These are phyloP conservation scores for Tetracentron sinense DNA, from an alignment of 164 flowering plant species.

Conservation along the genomic window DNA sequence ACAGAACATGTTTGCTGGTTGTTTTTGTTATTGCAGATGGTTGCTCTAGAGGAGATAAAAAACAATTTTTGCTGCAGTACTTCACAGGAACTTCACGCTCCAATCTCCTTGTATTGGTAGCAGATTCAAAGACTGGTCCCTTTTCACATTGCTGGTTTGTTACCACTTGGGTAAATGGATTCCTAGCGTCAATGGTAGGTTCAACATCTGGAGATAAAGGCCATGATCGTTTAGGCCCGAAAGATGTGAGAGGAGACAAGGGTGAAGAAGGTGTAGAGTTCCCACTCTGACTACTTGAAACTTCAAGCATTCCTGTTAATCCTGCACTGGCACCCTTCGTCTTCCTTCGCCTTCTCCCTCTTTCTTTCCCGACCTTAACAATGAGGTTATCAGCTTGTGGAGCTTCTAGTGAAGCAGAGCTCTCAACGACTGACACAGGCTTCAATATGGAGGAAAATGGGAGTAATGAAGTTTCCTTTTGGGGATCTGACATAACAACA, in stretches of 20 bases:
- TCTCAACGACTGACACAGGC: conserved; percentile 23
- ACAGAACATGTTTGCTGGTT: conserved; percentile 34
- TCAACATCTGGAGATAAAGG: conserved; percentile 34
- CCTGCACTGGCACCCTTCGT: conserved; percentile 36
- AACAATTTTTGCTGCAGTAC: conserved; percentile 5
- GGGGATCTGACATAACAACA: conserved; percentile 7
- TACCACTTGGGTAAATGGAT: conserved; percentile 26
- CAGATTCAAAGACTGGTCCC: conserved; percentile 13
- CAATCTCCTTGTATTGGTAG: conserved; percentile 10
- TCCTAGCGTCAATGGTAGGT: conserved; percentile 23
- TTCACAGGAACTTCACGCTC: conserved; percentile 19
- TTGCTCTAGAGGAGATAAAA: conserved; percentile 25
- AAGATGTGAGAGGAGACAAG: conserved; percentile 57
- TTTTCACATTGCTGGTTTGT: conserved; percentile 18
- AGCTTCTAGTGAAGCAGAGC: conserved; percentile 25
- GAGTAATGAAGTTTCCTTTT: conserved; percentile 15
- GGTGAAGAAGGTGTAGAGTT: conserved; percentile 93
- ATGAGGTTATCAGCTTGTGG: conserved; percentile 39
- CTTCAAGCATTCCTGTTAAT: conserved; percentile 44
- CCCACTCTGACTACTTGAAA: conserved; percentile 90
- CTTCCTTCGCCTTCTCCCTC: conserved; percentile 50
- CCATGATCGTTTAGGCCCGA: conserved; percentile 25
- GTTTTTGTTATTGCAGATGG: conserved; percentile 21
- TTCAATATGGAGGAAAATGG: conserved; percentile 24
- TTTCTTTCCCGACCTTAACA: conserved; percentile 50